A percentile compares a stretch with the other conserved stretches of the same genome.
phyloP scores from a whole-genome alignment of 192 early-diverging fungal genomes.

The Entomortierella lignicola region DNA sequence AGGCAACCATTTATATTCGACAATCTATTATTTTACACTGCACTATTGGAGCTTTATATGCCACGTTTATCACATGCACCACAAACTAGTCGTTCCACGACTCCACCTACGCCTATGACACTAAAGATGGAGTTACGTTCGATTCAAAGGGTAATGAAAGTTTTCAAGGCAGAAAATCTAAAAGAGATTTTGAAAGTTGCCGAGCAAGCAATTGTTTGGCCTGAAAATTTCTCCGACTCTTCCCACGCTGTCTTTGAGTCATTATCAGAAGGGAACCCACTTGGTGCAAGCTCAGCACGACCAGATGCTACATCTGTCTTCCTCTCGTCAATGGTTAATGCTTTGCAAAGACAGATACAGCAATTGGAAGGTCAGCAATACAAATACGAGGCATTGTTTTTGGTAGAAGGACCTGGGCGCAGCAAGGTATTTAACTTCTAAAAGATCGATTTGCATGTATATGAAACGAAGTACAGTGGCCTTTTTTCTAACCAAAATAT shows the following conservation, averaged over 20 bases:
- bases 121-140: constrained; percentile 31
- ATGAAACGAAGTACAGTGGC: background rate
- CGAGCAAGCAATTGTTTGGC: constrained; percentile 45
- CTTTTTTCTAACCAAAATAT: background rate
- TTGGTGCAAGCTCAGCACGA: background rate
- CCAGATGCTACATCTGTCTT: constrained; percentile 36
- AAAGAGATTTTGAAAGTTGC: constrained; percentile 47
- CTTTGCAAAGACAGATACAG: constrained; percentile 23
- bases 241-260: constrained; percentile 33
- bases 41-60: constrained; percentile 27
- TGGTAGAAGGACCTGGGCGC: constrained; percentile 35
- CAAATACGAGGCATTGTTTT: constrained; percentile 42
- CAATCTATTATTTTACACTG: constrained; percentile 46
- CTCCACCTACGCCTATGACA: constrained; percentile 23
- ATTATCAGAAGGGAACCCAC: constrained; percentile 6
- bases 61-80: constrained; percentile 36
- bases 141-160: constrained; percentile 44
- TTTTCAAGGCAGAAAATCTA: constrained; percentile 32
- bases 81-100: constrained; percentile 13
- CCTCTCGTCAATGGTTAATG: constrained; percentile 22
- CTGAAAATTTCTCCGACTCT: constrained; percentile 37
- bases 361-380: constrained; percentile 36
- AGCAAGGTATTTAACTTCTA: constrained; percentile 16
- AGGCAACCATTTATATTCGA: constrained; percentile 53
- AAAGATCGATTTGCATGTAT: too few relatives aligned